Evolutionary conservation across 2,329 filamentous ascomycete genomes (phyloP), one percentile per base, ranked within the genome.

Genomic region (Metarhizium rileyi): DNA sequence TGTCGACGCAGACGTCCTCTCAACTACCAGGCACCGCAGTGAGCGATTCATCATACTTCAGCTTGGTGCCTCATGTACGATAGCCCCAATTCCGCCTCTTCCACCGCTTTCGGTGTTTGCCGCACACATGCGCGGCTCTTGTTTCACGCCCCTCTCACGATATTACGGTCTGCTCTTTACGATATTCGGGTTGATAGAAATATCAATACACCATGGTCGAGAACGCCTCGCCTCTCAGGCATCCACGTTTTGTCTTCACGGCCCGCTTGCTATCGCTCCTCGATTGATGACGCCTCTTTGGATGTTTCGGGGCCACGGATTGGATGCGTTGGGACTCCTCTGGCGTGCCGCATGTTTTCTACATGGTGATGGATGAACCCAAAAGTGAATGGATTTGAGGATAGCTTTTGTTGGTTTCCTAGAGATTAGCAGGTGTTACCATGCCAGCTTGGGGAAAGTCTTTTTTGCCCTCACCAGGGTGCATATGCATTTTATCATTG

Each of bases 11-110:
- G 87, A 73, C 84, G 87, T 59, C 86, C 87, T 49, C 83, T 93
- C 62, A 90, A 91, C 70, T 93, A 88, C 69, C 85, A 90, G 66
- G 80, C 86, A 53, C 85, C 86, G 48, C 73, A 77, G 67, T 76
- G 64, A 59, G 47, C 51, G 33, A 38, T 16, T 30, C 28, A 22
- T 41, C 38, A 42, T 47, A 25, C 49, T 49, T 27, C 46, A 50
- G 47, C 44, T 45, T 28, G 45, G 52, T 35, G 40, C 48, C 55
- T 41, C 51, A 51, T 57, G 56, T 59, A 58, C 54, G 51, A 59
- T 57, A 58, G 50, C 52, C 38, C 41, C 52, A 48, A 35, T 43
- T 50, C 49, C 42, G 28, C 48, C 47, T 27, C 35, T 22, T 41
- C 27, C 20, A 48, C 42, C 48, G 41, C 23, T 46, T 44, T 50